Conservation (phyloP, 257 asterid species). For the Solanum clarkiae region DNA sequence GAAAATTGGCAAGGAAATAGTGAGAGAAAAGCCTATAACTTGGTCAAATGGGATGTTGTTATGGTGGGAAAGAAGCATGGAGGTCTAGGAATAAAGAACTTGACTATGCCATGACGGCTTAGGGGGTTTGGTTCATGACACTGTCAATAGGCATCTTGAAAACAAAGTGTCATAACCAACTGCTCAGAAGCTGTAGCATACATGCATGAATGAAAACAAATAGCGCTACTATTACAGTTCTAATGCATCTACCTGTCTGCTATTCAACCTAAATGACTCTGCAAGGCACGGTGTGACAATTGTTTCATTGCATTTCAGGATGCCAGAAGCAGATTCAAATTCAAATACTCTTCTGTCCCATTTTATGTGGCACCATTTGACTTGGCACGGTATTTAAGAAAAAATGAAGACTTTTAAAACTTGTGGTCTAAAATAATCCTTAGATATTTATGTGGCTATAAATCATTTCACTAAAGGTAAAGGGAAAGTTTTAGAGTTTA, state of each 20-base stretch:
- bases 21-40: no score
- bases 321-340: not conserved
- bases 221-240: not conserved
- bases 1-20: no score
- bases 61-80: no score
- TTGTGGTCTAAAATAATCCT: not conserved
- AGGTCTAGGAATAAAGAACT: no score
- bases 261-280: not conserved
- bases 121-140: not conserved
- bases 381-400: not conserved
- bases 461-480: not conserved
- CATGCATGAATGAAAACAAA: not conserved
- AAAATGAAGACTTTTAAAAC: no score
- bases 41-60: no score
- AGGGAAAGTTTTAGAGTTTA: not conserved
- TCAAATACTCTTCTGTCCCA: not conserved
- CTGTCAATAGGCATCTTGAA: not conserved
- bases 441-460: not conserved
- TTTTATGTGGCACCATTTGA: not conserved
- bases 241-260: not conserved
- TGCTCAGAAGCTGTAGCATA: not conserved
- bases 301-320: not conserved
- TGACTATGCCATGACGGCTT: not conserved
- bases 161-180: not conserved
- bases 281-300: not conserved